Percentiles rank a stretch among this genome's conserved stretches.
phyloP scores from a whole-genome alignment of 176 grass and related monocot species.

The Cymbopogon citratus region DNA sequence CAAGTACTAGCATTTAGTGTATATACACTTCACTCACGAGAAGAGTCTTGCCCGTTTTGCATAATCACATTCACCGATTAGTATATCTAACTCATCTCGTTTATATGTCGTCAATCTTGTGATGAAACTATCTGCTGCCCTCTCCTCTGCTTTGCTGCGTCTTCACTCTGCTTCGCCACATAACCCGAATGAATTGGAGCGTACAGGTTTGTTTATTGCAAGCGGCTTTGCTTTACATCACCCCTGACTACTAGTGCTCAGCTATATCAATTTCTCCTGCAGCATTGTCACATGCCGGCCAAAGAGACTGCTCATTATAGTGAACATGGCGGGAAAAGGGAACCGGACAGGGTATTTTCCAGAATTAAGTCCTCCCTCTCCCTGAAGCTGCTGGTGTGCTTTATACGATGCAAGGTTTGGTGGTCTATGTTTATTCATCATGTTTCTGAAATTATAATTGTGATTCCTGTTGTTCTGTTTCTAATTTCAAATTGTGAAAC shows the following conservation, averaged over 20 bases:
- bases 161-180: too few species aligned
- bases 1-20: too few species aligned
- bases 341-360: conserved; percentile 49
- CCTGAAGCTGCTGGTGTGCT: conserved; percentile 62
- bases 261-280: background rate
- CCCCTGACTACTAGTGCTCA: background rate
- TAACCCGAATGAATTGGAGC: too few species aligned
- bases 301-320: conserved; percentile 73
- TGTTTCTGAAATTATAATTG: background rate
- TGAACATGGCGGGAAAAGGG: conserved; percentile 88
- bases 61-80: too few species aligned
- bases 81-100: too few species aligned
- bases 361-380: conserved; percentile 56
- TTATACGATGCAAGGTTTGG: conserved; percentile 77
- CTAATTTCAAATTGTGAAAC: conserved; percentile 20
- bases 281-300: conserved; percentile 64
- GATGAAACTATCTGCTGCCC: too few species aligned
- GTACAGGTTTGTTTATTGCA: too few species aligned
- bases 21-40: too few species aligned
- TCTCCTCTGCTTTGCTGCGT: too few species aligned
- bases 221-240: too few species aligned
- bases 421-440: background rate
- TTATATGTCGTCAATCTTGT: too few species aligned
- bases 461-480: background rate
- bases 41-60: too few species aligned